Evolutionary conservation across 2,329 filamentous ascomycete genomes (phyloP).

Genomic region (Talaromyces sp.): DNA sequence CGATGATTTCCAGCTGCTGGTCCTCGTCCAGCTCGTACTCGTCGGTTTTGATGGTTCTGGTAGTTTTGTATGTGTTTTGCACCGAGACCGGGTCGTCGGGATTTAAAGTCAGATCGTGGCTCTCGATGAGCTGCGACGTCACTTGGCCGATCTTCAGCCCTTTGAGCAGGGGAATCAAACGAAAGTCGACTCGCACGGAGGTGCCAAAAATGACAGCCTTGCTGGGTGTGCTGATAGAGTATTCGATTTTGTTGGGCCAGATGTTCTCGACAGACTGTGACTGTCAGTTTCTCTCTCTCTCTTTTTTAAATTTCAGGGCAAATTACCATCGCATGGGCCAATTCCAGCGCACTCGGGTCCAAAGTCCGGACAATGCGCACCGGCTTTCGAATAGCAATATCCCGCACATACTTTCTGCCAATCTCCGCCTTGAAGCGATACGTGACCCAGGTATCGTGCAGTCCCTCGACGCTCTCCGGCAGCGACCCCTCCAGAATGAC

Average conservation of each 20-base stretch:
- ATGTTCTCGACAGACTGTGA: conserved; percentile 76
- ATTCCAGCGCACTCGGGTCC: conserved; percentile 68
- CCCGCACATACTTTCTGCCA: conserved; percentile 82
- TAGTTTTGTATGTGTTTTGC: conserved; percentile 51
- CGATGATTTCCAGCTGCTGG: conserved; percentile 47
- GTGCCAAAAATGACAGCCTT: conserved; percentile 94
- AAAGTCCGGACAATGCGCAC: conserved; percentile 72
- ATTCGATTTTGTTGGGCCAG: conserved; percentile 96
- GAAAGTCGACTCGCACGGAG: conserved; percentile 75
- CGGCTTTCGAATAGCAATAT: conserved; percentile 73
- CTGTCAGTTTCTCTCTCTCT: background rate
- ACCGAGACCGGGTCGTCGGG: conserved; percentile 38
- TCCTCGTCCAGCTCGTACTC: conserved; percentile 66
- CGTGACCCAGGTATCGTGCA: conserved; percentile 77
- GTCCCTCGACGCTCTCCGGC: conserved; percentile 85
- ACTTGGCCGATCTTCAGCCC: conserved; percentile 81
- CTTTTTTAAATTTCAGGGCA: background rate
- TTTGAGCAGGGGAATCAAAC: conserved; percentile 82
- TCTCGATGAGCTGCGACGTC: conserved; percentile 72
- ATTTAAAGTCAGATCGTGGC: conserved; percentile 59
- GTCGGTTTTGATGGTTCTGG: conserved; percentile 60
- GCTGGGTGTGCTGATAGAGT: conserved; percentile 86
- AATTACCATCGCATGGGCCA: conserved; percentile 73
- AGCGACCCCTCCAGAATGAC: conserved; percentile 60
- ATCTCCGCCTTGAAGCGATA: conserved; percentile 91